A percentile compares a stretch with the other conserved stretches of the same genome.
phyloP scores from a whole-genome alignment of 2,329 filamentous ascomycete species.

The Tolypocladium endophyticum region DNA sequence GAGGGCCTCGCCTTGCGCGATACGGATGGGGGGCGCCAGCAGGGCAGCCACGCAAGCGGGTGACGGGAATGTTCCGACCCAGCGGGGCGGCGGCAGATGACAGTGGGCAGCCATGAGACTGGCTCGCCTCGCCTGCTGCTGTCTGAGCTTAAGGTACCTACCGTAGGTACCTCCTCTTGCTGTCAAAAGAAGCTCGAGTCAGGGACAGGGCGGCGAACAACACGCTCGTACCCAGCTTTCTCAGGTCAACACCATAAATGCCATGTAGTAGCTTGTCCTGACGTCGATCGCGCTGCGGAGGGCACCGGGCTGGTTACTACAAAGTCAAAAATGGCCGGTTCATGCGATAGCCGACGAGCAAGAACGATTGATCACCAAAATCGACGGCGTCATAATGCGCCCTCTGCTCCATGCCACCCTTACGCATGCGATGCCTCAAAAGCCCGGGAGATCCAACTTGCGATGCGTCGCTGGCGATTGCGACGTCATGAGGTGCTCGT shows the following conservation, averaged over 20 bases:
- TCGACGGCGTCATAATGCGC: background rate
- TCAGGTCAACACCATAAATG: background rate
- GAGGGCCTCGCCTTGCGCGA: background rate
- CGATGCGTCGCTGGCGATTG: background rate
- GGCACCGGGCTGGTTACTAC: background rate
- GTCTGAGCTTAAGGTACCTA: too few species aligned
- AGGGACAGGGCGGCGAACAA: background rate
- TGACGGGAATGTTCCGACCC: background rate
- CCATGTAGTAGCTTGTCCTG: background rate
- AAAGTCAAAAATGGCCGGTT: background rate
- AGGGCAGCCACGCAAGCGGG: background rate
- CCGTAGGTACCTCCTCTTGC: background rate
- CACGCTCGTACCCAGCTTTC: background rate
- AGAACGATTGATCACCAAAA: background rate
- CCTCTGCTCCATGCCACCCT: background rate
- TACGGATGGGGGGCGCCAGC: background rate
- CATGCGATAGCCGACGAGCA: background rate
- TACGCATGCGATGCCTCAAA: too few species aligned
- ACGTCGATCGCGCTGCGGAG: background rate
- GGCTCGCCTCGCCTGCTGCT: background rate
- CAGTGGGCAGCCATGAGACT: background rate
- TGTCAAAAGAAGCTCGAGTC: background rate
- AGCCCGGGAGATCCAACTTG: background rate
- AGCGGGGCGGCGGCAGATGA: slow-evolving; percentile 2
- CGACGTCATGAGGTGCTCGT: background rate